Evolutionary conservation across 108 stramenopile species (phyloP).

Genomic region (Aureococcus anophagefferens): DNA sequence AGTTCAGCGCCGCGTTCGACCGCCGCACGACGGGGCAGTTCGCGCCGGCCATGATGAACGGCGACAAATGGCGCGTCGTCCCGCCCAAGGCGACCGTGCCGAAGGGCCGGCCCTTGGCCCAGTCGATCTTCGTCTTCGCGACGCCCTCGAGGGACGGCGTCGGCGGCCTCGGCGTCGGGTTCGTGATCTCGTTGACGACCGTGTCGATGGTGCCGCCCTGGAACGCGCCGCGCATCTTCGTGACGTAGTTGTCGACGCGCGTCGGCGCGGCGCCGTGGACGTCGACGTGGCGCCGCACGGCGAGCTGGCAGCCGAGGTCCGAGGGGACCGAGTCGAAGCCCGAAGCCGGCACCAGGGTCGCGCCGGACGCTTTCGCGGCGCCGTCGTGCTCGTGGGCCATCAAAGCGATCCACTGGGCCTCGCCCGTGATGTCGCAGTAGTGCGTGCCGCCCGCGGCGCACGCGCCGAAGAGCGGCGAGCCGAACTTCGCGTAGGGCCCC

Average conservation of each 20-base stretch:
- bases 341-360: slow-evolving; percentile 10
- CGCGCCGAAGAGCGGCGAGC: slow-evolving; percentile 34
- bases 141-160: too few species aligned
- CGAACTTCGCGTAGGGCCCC: slow-evolving; percentile 46
- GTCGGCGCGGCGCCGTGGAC: too few species aligned
- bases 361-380: slow-evolving; percentile 8
- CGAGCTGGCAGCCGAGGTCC: slow-evolving; percentile 14
- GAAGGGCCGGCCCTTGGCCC: too few species aligned
- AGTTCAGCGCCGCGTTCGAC: slow-evolving; percentile 44
- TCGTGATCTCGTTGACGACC: background rate
- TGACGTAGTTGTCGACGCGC: too few species aligned
- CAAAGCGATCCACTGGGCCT: slow-evolving; percentile 37
- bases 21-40: slow-evolving; percentile 55
- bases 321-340: slow-evolving; percentile 38
- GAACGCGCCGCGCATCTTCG: too few species aligned
- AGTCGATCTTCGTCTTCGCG: too few species aligned
- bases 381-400: slow-evolving; percentile 13
- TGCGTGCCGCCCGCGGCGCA: slow-evolving; percentile 42
- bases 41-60: slow-evolving; percentile 64
- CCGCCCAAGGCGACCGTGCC: too few species aligned
- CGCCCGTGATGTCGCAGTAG: slow-evolving; percentile 50
- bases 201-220: slow-evolving; percentile 8
- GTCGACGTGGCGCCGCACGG: background rate
- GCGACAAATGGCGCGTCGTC: background rate
- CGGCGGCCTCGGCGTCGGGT: background rate